These are phyloP conservation scores for Trichoderma asperellum DNA, from an alignment of 2,329 filamentous ascomycete genomes.

Conservation along the genomic window DNA sequence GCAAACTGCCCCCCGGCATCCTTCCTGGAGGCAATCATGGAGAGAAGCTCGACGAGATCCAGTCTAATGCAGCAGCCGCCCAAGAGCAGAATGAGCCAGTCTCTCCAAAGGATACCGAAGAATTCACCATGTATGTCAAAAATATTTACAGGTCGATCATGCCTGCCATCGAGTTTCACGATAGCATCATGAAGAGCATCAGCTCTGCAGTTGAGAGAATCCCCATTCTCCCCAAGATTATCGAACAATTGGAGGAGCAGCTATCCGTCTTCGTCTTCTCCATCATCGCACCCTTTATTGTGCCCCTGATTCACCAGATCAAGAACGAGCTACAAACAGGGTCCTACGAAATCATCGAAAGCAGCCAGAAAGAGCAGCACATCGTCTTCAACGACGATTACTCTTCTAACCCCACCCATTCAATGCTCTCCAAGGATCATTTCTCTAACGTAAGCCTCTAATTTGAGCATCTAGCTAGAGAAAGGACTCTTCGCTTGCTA, in stretches of 20 bases:
- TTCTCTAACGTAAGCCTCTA: conserved; percentile 71
- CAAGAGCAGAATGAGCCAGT: conserved; percentile 76
- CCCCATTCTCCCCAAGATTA: conserved; percentile 79
- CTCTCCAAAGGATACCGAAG: conserved; percentile 79
- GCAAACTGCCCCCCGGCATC: conserved; percentile 79
- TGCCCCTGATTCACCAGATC: conserved; percentile 85
- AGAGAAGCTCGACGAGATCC: conserved; percentile 76
- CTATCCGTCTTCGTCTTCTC: conserved; percentile 89
- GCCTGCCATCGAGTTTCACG: conserved; percentile 89
- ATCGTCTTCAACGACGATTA: conserved; percentile 82
- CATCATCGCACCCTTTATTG: conserved; percentile 84
- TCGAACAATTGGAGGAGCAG: conserved; percentile 86
- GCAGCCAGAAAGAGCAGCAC: conserved; percentile 80
- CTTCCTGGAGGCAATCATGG: conserved; percentile 75
- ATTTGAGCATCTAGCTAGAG: neutral
- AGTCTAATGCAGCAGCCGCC: conserved; percentile 72
- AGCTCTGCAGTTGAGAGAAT: conserved; percentile 80
- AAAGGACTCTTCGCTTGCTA: neutral
- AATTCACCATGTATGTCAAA: conserved; percentile 77
- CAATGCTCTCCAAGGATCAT: conserved; percentile 95
- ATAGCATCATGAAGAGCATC: conserved; percentile 81
- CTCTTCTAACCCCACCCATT: conserved; percentile 84
- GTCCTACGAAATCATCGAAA: conserved; percentile 84
- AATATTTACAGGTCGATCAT: conserved; percentile 79
- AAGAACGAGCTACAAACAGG: conserved; percentile 85